Conservation (phyloP, 805 yeast species). For the Monosporozyma unispora region DNA sequence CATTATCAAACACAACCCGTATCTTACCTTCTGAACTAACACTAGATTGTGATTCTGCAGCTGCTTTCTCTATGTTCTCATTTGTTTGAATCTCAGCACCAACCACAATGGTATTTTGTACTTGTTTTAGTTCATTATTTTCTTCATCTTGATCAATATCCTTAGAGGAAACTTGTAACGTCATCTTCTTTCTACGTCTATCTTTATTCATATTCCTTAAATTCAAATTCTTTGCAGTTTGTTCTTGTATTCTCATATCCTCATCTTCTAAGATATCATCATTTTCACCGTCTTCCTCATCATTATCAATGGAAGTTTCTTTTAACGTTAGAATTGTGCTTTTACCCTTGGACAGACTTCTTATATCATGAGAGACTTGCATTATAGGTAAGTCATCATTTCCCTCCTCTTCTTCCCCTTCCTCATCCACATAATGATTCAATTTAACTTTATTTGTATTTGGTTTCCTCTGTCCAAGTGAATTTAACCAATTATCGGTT, state of each 20-base stretch:
- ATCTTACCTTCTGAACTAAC: slow-evolving; percentile 11
- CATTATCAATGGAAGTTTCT: slow-evolving; percentile 32
- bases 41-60: background rate
- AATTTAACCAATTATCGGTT: slow-evolving; percentile 17
- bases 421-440: slow-evolving; percentile 13
- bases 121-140: slow-evolving; percentile 11
- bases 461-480: slow-evolving; percentile 13
- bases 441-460: slow-evolving; percentile 3
- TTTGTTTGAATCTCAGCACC: slow-evolving; percentile 10
- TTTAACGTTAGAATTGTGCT: slow-evolving; percentile 49
- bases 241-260: slow-evolving; percentile 18
- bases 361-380: slow-evolving; percentile 43
- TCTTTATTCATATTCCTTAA: slow-evolving; percentile 28
- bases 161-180: slow-evolving; percentile 15
- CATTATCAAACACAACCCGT: slow-evolving; percentile 20
- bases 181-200: slow-evolving; percentile 24
- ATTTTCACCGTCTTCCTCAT: slow-evolving; percentile 17
- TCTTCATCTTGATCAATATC: slow-evolving; percentile 16
- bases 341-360: slow-evolving; percentile 31
- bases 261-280: slow-evolving; percentile 24
- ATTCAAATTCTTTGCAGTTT: slow-evolving; percentile 27
- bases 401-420: slow-evolving; percentile 23
- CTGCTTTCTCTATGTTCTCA: background rate
- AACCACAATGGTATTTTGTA: slow-evolving; percentile 10
- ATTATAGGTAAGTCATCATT: slow-evolving; percentile 27